Percentiles rank a stretch among this genome's conserved stretches.
Conservation (phyloP, 305 asterid genomes). For the Solanum aculeatissimum region DNA sequence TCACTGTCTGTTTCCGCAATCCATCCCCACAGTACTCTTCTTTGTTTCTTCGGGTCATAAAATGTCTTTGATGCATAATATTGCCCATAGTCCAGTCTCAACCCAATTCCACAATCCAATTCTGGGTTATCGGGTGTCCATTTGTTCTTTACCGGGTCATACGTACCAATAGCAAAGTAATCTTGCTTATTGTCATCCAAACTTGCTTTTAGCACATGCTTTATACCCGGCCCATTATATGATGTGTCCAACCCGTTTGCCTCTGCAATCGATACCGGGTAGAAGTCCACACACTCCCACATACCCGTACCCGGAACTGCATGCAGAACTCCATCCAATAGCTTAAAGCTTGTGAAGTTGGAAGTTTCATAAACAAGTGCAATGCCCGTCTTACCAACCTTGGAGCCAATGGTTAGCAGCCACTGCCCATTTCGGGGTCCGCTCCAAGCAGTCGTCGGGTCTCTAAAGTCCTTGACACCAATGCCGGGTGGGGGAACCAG, state of each 20-base stretch:
- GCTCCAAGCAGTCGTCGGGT: conserved; percentile 83
- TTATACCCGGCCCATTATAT: conserved; percentile 49
- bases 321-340: conserved; percentile 38
- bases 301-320: conserved; percentile 47
- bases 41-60: conserved; percentile 45
- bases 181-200: conserved; percentile 59
- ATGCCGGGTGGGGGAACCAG: conserved; percentile 68
- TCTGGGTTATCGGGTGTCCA: conserved; percentile 71
- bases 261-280: conserved; percentile 38
- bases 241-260: conserved; percentile 71
- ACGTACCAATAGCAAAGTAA: conserved; percentile 62
- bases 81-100: conserved; percentile 63
- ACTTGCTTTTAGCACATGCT: conserved; percentile 73
- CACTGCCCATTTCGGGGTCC: conserved; percentile 45
- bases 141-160: conserved; percentile 36
- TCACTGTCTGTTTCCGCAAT: conserved; percentile 68
- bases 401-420: conserved; percentile 62
- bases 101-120: conserved; percentile 69
- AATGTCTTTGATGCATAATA: conserved; percentile 87
- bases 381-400: conserved; percentile 49
- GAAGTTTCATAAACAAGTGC: conserved; percentile 61
- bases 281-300: conserved; percentile 53
- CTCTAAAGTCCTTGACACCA: conserved; percentile 49
- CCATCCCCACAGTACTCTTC: conserved; percentile 90
- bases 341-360: conserved; percentile 33